These are phyloP conservation scores for Crucibulum parvulum DNA, from an alignment of 1,284 basidiomycete species.

Conservation along the genomic window DNA sequence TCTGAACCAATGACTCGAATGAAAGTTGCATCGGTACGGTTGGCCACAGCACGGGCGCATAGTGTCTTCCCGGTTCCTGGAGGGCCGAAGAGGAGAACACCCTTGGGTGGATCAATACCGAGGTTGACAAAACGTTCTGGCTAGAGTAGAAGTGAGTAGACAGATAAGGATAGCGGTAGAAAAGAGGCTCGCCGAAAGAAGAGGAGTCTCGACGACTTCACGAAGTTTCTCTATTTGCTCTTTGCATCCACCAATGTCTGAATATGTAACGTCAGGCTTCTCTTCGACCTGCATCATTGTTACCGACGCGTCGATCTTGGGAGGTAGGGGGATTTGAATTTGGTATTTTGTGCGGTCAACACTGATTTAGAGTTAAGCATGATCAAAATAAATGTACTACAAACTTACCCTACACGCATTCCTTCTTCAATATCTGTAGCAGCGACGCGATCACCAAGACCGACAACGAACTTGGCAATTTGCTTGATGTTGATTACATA, in stretches of 20 bases:
- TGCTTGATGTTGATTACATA: slow-evolving; percentile 99
- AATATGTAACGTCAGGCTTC: slow-evolving; percentile 98
- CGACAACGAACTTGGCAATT: slow-evolving; percentile 99
- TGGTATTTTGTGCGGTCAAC: slow-evolving; percentile 97
- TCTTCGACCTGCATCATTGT: slow-evolving; percentile 99
- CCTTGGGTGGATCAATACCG: slow-evolving; percentile 99
- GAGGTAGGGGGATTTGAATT: slow-evolving; percentile 99
- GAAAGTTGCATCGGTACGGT: slow-evolving; percentile 98
- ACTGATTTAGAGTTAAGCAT: slow-evolving; percentile 42
- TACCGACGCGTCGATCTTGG: slow-evolving; percentile 99
- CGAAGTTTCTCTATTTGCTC: slow-evolving; percentile 99
- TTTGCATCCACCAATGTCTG: slow-evolving; percentile 98
- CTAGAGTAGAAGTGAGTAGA: slow-evolving; percentile 49
- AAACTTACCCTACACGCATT: slow-evolving; percentile 94
- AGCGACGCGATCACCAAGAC: slow-evolving; percentile 94
- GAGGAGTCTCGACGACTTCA: slow-evolving; percentile 98
- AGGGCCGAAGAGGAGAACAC: slow-evolving; percentile 95
- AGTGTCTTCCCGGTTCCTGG: slow-evolving; percentile 99
- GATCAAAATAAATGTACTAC: not conserved
- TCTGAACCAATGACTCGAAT: slow-evolving; percentile 99
- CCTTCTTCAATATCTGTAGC: slow-evolving; percentile 99
- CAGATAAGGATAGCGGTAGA: not conserved
- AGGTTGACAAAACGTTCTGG: slow-evolving; percentile 98
- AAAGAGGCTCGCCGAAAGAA: slow-evolving; percentile 77
- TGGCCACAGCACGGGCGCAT: slow-evolving; percentile 98